Conservation (phyloP, 495 filamentous ascomycete species). For the Patellaria atrata region DNA sequence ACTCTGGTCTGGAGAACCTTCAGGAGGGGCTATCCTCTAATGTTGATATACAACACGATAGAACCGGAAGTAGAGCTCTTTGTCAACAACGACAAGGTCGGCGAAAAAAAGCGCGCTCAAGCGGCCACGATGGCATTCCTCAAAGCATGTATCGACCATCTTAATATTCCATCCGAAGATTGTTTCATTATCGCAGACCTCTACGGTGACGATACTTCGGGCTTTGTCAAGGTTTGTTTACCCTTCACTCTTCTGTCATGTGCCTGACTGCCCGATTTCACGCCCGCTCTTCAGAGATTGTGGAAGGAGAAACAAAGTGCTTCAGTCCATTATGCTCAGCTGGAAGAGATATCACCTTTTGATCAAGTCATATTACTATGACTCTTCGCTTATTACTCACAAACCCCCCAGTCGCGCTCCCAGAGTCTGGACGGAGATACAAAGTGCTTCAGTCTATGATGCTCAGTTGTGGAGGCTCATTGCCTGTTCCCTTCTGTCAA, state of each 20-base stretch:
- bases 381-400: neutral
- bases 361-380: no score
- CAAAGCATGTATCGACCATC: slow-evolving; percentile 51
- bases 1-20: slow-evolving; percentile 82
- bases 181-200: slow-evolving; percentile 86
- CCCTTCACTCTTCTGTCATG: neutral
- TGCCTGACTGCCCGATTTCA: no score
- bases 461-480: no score
- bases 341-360: no score
- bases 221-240: slow-evolving; percentile 73
- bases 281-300: slow-evolving; percentile 73
- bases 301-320: slow-evolving; percentile 83
- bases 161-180: slow-evolving; percentile 63
- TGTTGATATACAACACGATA: slow-evolving; percentile 79
- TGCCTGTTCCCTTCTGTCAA: slow-evolving; percentile 1
- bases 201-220: slow-evolving; percentile 86
- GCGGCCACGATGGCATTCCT: slow-evolving; percentile 58
- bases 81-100: slow-evolving; percentile 43
- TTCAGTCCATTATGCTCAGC: slow-evolving; percentile 74
- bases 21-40: slow-evolving; percentile 66
- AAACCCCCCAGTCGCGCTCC: neutral
- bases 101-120: slow-evolving; percentile 49
- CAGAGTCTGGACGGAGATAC: no score
- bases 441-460: no score
- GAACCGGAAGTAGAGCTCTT: slow-evolving; percentile 48